Evolutionary conservation across 352 stramenopile species (phyloP), one percentile per base, ranked within the genome.

Genomic region (Stramenopiles sp.): DNA sequence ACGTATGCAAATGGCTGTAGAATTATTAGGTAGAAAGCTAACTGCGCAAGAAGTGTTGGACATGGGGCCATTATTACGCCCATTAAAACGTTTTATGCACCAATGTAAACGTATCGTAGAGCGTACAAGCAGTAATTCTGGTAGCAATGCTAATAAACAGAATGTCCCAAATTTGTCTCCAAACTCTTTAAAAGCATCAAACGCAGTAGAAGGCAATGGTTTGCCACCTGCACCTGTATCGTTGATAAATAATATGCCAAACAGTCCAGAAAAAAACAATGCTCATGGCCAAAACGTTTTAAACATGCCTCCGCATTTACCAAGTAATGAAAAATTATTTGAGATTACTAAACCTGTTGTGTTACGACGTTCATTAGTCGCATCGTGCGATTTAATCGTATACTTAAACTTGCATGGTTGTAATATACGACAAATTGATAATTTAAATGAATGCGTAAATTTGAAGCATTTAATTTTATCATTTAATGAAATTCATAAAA

Each of bases 391-490:
- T 13, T 31, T 33, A 7, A 33, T 76, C 4, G 65, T 76, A 33
- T 79, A 86, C 63, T 31, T 92, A 31, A 87, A 84, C 30, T 80
- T 92, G 38, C 79, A 90, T 73, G 86, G 86, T 0, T 91, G 86
- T 43, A 81, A 81, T 0, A 80, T 92, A 0, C 85, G 88, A 7
- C 43, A 63, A 0, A 85, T 92, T 69, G 86, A 87, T 0, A 83
- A 33, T 89, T 31, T 29, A 89, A 27, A 81, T 74, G 0, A 73
- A 73, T 1, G 20, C 87, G 27, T 85, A 82, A 79, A 84, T 6
- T 83, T 93, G 0, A 84, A 93, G 78, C 81, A 85, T 0, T 78
- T 93, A 4, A 83, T 92, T 0, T 78, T 93, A 0, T 90, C 86
- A 31, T 89, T 91, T 81, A 93, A 93, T 74, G 84, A 84, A 43